These are phyloP conservation scores for Candida chauliodis DNA, from an alignment of 805 yeast species.

Conservation along the genomic window DNA sequence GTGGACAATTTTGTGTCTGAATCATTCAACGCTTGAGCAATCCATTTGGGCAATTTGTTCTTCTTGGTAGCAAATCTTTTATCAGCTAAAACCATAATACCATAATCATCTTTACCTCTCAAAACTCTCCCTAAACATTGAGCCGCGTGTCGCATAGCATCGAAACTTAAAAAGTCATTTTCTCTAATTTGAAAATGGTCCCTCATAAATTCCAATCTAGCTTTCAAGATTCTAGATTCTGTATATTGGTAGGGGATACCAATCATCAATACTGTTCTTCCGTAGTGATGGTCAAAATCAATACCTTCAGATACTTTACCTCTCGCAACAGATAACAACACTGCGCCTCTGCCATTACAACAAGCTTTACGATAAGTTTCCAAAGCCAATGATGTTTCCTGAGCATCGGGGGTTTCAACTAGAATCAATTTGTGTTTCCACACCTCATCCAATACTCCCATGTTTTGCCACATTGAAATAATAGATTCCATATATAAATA, in stretches of 20 bases:
- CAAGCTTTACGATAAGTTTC: conserved; percentile 97
- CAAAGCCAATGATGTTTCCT: conserved; percentile 91
- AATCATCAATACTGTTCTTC: conserved; percentile 95
- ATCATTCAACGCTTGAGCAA: conserved; percentile 85
- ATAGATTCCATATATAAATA: conserved; percentile 97
- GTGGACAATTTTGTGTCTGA: conserved; percentile 91
- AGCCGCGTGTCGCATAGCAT: conserved; percentile 99
- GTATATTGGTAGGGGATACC: conserved; percentile 99
- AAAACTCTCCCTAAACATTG: conserved; percentile 96
- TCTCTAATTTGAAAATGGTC: conserved; percentile 92
- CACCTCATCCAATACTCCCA: conserved; percentile 97
- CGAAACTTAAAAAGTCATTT: conserved; percentile 92
- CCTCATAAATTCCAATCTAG: conserved; percentile 87
- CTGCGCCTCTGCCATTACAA: conserved; percentile 96
- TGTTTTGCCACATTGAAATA: conserved; percentile 97
- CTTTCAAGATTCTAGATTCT: conserved; percentile 92
- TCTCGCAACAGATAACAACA: conserved; percentile 93
- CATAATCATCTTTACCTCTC: conserved; percentile 98
- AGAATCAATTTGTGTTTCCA: conserved; percentile 95
- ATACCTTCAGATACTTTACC: conserved; percentile 99
- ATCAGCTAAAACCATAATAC: conserved; percentile 97
- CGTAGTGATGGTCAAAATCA: conserved; percentile 98
- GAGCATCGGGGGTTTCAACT: conserved; percentile 99
- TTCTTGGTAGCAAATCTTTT: conserved; percentile 85
- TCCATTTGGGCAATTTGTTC: conserved; percentile 93